Base-by-base conservation (phyloP, 2,329 filamentous ascomycete genomes). In the Proliferodiscus dingleyae region DNA sequence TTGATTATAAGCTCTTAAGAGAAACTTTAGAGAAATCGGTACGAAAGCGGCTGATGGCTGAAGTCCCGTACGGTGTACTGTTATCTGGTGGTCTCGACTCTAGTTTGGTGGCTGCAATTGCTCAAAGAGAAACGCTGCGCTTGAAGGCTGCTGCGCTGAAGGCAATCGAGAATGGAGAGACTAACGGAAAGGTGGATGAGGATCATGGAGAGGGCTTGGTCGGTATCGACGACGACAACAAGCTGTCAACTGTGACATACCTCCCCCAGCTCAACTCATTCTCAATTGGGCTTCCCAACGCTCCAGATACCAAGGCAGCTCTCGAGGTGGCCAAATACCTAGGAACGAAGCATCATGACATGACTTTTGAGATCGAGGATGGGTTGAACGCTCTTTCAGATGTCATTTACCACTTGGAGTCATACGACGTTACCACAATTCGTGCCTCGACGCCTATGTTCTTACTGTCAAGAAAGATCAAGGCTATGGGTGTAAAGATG, bases 401-500 rank as follows among this genome's bases (percentile, higher is more conserved):
- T 67, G 93, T 98, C 65, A 97, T 98, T 65, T 96, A 86, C 73
- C 93, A 98, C 71, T 81, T 98, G 51, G 93, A 98, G 74, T 89
- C 89, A 11, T 98, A 93, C 71, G 93, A 98, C 66, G 93, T 98
- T 21, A 98, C 93, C 43, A 98, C 93, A 3, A 97, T 98, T 65
- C 89, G 93, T 64, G 93, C 93, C 45, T 97, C 91, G 9, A 98
- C 93, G 9, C 93, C 93, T 56, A 98, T 98, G 93, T 98, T 96
- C 73, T 75, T 98, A 53, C 79, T 98, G 38, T 93, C 89, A 51
- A 84, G 94, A 66, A 98, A 98, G 77, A 98, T 98, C 77, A 98
- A 98, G 78, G 93, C 90, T 28, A 91, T 96, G 83, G 93, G 93
- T 54, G 87, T 98, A 64, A 98, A 98, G 81, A 98, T 98, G 93